These are phyloP conservation scores for Sporothrix mexicana DNA, from an alignment of 2,329 filamentous ascomycete genomes.

Conservation along the genomic window DNA sequence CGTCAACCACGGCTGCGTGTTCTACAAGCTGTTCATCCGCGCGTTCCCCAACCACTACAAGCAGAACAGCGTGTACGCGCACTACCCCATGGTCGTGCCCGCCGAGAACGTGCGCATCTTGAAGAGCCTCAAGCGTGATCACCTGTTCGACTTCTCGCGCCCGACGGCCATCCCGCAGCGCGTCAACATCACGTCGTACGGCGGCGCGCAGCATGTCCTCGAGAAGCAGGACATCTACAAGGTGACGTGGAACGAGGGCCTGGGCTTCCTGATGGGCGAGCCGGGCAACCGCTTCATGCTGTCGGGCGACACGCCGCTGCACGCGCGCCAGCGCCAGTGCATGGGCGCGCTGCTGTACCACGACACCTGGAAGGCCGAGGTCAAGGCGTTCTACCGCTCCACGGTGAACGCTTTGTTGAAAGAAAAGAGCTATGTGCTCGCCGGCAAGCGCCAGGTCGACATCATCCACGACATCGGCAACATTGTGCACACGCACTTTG, in stretches of 20 bases:
- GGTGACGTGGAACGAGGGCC: conserved; percentile 66
- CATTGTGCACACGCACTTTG: conserved; percentile 68
- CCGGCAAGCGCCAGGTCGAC: conserved; percentile 69
- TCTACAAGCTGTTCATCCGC: conserved; percentile 81
- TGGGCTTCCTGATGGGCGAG: conserved; percentile 66
- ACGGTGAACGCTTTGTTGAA: conserved; percentile 66
- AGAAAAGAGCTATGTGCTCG: conserved; percentile 68
- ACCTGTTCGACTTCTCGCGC: conserved; percentile 72
- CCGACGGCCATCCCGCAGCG: conserved; percentile 59
- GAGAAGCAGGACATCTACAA: conserved; percentile 66
- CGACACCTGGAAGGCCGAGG: conserved; percentile 64
- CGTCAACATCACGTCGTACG: conserved; percentile 65
- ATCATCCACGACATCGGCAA: conserved; percentile 74
- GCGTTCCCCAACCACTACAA: conserved; percentile 83
- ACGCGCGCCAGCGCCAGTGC: conserved; percentile 57
- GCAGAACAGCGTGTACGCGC: conserved; percentile 78
- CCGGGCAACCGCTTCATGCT: conserved; percentile 63
- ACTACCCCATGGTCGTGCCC: conserved; percentile 75
- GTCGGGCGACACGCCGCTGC: conserved; percentile 55
- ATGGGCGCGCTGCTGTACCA: conserved; percentile 65
- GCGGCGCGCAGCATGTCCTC: conserved; percentile 66
- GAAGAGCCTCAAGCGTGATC: conserved; percentile 67
- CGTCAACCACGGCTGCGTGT: conserved; percentile 80
- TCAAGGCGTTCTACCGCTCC: conserved; percentile 71
- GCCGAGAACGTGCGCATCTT: conserved; percentile 75